Evolutionary conservation across 2,329 filamentous ascomycete species (phyloP), one percentile per base, ranked within the genome.

Genomic region (Ascomycota sp.): DNA sequence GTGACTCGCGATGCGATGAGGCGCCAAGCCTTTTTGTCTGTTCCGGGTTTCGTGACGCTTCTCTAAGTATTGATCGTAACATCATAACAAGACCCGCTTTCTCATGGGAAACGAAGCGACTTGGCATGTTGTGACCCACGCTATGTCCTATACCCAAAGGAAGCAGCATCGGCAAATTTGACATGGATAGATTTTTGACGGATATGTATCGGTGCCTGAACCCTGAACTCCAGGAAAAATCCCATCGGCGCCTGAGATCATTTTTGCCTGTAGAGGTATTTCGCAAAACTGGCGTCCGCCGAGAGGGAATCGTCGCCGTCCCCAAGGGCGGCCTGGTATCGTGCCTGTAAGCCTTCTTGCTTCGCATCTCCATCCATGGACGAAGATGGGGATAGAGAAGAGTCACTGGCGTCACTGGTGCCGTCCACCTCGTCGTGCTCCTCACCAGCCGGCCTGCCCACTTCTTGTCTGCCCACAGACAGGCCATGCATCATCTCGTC

Each of bases 401-500:
- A 65, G 30, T 66, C 62, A 21, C 72, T 67, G 12, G 68, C 68
- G n/a, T 65, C 68, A 25, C 69, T 66, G 33, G 65, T 60, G n/a
- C 64, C 61, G 1, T 64, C 62, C 32, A 66, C 56, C 13, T 62
- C 58, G 32, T 61, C 53, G 27, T 51, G 21, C 9, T 31, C 11
- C 3, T 31, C 21, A n/a, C 24, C 12, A 7, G 29, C 29, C 2
- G 13, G 13, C 30, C n/a, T 11, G 9, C 12, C 51, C 12, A 58
- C 56, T 31, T 55, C 43, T 16, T 47, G 46, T 41, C 5, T 41
- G 38, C 41, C 43, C 41, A 67, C 61, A 2, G 60, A 60, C 80
- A 98, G 92, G 44, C 89, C 86, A 50, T 77, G 76, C 83, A 98
- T 92, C 62, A 98, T 72, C 59, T 81, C 83, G 39, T 79, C 80